Evolutionary conservation across 2,329 filamentous ascomycete genomes (phyloP), one percentile per base, ranked within the genome.

Genomic region (Paecilomyces formosus): DNA sequence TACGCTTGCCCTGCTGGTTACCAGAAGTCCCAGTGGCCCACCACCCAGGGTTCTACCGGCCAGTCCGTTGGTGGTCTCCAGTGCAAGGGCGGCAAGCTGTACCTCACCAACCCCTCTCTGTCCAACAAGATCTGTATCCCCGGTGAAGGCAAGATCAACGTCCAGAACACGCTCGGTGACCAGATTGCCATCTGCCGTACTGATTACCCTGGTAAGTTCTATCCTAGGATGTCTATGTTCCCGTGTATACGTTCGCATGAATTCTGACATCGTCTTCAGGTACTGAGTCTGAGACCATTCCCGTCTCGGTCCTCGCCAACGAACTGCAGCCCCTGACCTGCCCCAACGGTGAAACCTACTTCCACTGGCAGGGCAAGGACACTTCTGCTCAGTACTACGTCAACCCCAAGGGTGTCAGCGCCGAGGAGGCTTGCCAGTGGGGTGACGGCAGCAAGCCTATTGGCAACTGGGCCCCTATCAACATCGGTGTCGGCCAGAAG

Each of bases 321-420:
- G 54, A 45, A 45, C 82, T 77, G 26, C 78, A 85, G 61, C 76
- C 80, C 35, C 78, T 99, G 64, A 90, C 89, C 71, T 93, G 90
- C 80, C 89, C 93, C 53, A 78, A 88, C 64, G 85, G 87, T 60
- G 71, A 73, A 54, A 81, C 78, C 55, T 96, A 93, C 81, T 97
- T 92, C 80, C 76, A 81, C 61, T 96, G 90, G 90, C 66, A 90
- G 68, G 84, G 84, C 66, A 82, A 83, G 73, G 67, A 78, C 55
- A 97, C 94, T 56, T 92, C 90, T 54, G 92, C 92, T 52, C 94
- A 97, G 78, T 97, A 96, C 83, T 99, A 99, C 73, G 84, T 97
- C 77, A 97, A 97, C 84, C 89, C 89, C 68, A 82, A 85, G 66
- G 92, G 91, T 61, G 79, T 88, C 56, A 67, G 76, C 18, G 77